Evolutionary conservation across 495 filamentous ascomycete genomes (phyloP).

Genomic region (Neurospora cerealis): DNA sequence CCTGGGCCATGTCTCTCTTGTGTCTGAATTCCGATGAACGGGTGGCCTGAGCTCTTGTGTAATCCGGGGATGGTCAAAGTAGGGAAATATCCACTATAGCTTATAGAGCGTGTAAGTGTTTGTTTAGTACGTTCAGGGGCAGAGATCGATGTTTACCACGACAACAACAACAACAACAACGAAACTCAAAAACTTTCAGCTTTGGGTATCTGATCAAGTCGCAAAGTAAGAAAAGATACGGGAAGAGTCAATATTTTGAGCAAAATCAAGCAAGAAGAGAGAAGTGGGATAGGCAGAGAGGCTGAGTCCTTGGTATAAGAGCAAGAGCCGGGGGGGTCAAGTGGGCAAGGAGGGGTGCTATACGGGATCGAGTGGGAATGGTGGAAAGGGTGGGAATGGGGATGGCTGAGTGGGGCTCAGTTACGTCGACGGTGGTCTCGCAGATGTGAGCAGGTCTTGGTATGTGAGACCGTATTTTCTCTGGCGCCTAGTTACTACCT

Average conservation of each 20-base stretch:
- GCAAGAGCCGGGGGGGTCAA: background rate
- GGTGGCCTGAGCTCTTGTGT: background rate
- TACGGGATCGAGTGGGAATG: background rate
- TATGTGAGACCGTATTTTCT: background rate
- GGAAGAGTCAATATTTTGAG: background rate
- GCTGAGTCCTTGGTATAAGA: background rate
- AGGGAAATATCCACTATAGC: background rate
- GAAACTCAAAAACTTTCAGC: background rate
- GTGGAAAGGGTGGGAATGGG: background rate
- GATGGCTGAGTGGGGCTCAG: background rate
- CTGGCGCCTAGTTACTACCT: background rate
- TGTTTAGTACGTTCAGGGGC: background rate
- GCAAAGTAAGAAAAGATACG: background rate
- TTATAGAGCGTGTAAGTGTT: background rate
- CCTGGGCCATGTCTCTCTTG: slow-evolving; percentile 28
- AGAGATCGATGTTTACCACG: background rate
- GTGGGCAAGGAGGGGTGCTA: background rate
- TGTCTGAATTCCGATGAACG: background rate
- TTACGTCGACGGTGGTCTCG: background rate
- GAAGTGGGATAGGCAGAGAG: background rate
- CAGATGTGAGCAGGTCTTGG: background rate
- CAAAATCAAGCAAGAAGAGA: background rate
- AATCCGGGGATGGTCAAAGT: background rate
- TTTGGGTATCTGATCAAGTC: background rate
- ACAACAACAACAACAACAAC: background rate